Base-by-base conservation (phyloP, 192 early-diverging fungal species). In the Geranomyces variabilis region DNA sequence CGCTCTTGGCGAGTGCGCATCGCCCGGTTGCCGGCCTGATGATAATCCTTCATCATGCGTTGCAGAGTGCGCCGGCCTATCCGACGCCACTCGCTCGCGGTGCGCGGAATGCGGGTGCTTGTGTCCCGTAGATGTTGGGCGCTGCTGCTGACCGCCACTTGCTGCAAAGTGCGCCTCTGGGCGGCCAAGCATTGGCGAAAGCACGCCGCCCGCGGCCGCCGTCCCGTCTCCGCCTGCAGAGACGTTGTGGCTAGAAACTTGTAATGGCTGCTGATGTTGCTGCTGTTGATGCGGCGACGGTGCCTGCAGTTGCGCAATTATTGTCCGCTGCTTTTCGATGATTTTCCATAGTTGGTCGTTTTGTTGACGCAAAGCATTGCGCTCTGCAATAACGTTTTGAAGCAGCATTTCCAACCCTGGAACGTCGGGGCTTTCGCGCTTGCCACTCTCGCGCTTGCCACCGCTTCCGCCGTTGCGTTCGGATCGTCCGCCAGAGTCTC, bases 341-440 rank as follows among this genome's bases (percentile, higher is more conserved):
- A 95, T 90, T 75, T 91, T 92, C 92, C 94, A 95, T 28, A 96
- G 84, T 66, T 91, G 90, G 33, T 90, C 91, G 63, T 94, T 95
- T 75, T 96, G 93, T 33, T 80, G 78, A 51, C 89, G 87, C 63
- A 92, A 86, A 7, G 87, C 82, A 69, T 92, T 88, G 56, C 92
- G 66, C 69, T 80, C 74, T 12, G 49, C 61, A 17, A 76, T 69
- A n/a, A 74, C 70, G 43, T 72, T 72, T 60, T 72, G 70, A 41
- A 72, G 31, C 6, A 72, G 62, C 8, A 64, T 30, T 53, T 72
- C 70, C 24, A 72, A 15, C 14, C 69, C 44, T 15, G 69, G 69
- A 43, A 70, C 69, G 41, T 70, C 69, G 4, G 69, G 69, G 29
- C 63, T 64, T 26, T 60, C 58, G 15, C 58, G 56, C 24, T 57